These are phyloP conservation scores for Salix viminalis DNA, from an alignment of 345 rosid genomes.

Conservation along the genomic window DNA sequence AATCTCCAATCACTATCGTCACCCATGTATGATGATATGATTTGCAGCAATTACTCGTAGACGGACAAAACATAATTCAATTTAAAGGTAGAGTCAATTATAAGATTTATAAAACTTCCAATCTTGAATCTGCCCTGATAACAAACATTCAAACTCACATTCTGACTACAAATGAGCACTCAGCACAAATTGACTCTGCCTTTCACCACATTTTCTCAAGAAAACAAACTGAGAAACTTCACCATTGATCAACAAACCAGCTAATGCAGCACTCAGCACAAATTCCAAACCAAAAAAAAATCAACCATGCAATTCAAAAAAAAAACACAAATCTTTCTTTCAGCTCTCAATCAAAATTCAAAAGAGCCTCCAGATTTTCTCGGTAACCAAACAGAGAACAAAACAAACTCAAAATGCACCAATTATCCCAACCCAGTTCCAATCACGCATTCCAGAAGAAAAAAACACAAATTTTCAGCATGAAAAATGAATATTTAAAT, in stretches of 20 bases:
- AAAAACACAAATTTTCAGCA: background rate
- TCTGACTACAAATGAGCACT: background rate
- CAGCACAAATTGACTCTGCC: background rate
- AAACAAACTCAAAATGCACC: conserved; percentile 7
- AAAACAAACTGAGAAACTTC: background rate
- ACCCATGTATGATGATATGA: background rate
- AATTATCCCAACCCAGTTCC: background rate
- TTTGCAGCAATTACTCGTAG: background rate
- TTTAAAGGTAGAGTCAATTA: background rate
- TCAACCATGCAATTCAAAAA: background rate
- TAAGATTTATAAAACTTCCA: background rate
- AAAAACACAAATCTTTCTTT: background rate
- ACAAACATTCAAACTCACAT: background rate
- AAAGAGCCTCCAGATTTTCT: conserved; percentile 7
- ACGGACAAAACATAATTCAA: background rate
- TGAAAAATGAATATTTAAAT: background rate
- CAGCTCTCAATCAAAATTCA: background rate
- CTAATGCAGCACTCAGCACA: background rate
- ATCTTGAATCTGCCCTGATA: background rate
- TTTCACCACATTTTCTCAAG: background rate
- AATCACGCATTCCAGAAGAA: background rate
- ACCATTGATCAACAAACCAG: background rate
- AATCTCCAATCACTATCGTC: background rate
- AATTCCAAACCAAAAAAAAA: background rate
- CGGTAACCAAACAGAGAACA: conserved; percentile 2